These are phyloP conservation scores for Fusarium camptoceras DNA, from an alignment of 2,329 filamentous ascomycete genomes.

Conservation along the genomic window DNA sequence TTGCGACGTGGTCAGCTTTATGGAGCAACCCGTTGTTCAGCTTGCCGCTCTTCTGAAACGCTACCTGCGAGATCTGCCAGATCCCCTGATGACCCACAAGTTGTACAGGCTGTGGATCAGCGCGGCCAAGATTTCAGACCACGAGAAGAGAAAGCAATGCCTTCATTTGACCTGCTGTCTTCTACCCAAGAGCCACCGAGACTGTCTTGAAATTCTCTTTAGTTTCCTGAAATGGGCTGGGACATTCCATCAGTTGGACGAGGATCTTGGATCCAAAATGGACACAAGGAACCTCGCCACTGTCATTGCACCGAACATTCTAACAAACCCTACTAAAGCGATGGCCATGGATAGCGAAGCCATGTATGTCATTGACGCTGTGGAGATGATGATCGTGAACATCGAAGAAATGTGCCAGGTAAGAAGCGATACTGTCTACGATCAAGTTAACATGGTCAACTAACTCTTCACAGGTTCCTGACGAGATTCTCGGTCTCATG, in stretches of 20 bases:
- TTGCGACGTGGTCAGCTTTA: conserved; percentile 86
- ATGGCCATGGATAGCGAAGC: conserved; percentile 84
- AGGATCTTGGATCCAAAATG: conserved; percentile 98
- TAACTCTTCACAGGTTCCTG: conserved; percentile 76
- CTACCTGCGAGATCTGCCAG: conserved; percentile 92
- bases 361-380: conserved; percentile 92
- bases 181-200: conserved; percentile 89
- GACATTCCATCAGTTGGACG: conserved; percentile 96
- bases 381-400: conserved; percentile 89
- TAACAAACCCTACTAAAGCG: conserved; percentile 76
- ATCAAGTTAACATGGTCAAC: neutral
- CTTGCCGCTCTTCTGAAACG: conserved; percentile 94
- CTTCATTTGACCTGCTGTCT: conserved; percentile 93
- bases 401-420: conserved; percentile 99
- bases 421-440: conserved; percentile 54
- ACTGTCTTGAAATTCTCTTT: conserved; percentile 95
- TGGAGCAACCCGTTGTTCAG: conserved; percentile 90
- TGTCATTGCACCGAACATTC: conserved; percentile 95
- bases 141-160: conserved; percentile 83
- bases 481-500: conserved; percentile 87
- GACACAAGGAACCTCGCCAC: conserved; percentile 97
- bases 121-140: conserved; percentile 87
- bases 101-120: conserved; percentile 91
- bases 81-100: conserved; percentile 95
- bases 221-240: conserved; percentile 97